Percentiles rank a stretch among this genome's conserved stretches.
phyloP scores from a whole-genome alignment of 805 yeast genomes.

The Starmerella geochares region DNA sequence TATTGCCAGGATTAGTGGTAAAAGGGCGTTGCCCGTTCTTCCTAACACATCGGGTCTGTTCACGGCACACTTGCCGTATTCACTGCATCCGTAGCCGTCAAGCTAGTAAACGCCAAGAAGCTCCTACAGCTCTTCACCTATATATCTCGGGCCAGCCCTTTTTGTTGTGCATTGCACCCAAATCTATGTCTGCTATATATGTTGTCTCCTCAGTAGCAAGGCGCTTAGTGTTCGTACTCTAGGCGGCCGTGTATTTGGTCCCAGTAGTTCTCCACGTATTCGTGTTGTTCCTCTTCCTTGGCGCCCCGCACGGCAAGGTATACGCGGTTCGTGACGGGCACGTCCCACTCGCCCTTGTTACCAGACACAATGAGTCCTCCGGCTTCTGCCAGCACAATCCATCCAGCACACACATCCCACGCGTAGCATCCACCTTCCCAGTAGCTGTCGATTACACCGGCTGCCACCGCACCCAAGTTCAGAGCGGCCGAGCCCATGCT shows the following conservation, averaged over 20 bases:
- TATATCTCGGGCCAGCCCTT: no score
- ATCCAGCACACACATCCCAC: constrained; percentile 64
- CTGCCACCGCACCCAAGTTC: constrained; percentile 49
- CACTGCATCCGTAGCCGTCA: no score
- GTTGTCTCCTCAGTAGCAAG: no score
- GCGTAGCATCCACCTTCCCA: constrained; percentile 66
- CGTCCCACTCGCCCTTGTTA: constrained; percentile 40
- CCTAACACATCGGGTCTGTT: no score
- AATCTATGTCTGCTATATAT: no score
- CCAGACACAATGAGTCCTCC: constrained; percentile 53
- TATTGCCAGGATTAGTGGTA: no score
- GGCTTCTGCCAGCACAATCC: constrained; percentile 50
- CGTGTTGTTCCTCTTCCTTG: constrained; percentile 36
- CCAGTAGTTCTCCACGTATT: constrained; percentile 44
- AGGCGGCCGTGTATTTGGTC: constrained; percentile 39
- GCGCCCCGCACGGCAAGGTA: constrained; percentile 52
- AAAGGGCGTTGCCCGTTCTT: no score
- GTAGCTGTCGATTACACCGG: constrained; percentile 50
- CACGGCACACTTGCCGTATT: no score
- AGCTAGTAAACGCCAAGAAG: no score
- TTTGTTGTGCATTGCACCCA: no score
- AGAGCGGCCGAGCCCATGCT: constrained; percentile 56
- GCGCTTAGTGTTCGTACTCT: constrained; percentile 31
- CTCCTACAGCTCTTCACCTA: no score
- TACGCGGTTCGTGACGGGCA: constrained; percentile 43